These are phyloP conservation scores for Cystoisospora suis DNA, from an alignment of 169 alveolate genomes.

Conservation along the genomic window DNA sequence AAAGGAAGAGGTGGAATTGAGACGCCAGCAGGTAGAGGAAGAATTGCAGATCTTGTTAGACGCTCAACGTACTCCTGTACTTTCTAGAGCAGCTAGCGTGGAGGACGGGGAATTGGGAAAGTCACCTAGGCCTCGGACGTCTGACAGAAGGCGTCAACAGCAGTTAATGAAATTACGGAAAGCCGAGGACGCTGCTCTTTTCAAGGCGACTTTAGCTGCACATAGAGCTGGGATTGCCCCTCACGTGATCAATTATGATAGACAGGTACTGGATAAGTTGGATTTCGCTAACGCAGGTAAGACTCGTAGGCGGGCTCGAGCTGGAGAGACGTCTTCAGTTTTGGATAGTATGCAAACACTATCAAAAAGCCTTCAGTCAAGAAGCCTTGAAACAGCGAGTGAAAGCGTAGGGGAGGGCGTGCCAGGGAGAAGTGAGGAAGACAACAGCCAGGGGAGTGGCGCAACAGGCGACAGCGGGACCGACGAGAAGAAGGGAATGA, in stretches of 20 bases:
- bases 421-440: too few relatives aligned
- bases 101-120: neutral
- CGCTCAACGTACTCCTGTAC: neutral
- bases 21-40: neutral
- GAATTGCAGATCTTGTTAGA: neutral
- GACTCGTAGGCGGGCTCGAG: neutral
- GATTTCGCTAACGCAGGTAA: neutral
- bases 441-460: too few relatives aligned
- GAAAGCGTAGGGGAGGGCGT: too few relatives aligned
- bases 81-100: neutral
- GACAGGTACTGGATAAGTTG: neutral
- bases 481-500: too few relatives aligned
- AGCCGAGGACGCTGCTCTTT: conserved; percentile 13
- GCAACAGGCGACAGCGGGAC: too few relatives aligned
- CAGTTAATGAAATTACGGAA: neutral
- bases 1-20: neutral
- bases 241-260: neutral
- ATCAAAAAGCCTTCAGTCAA: too few relatives aligned
- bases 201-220: neutral
- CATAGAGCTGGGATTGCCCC: conserved; percentile 28
- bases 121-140: neutral
- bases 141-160: neutral
- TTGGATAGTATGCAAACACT: too few relatives aligned
- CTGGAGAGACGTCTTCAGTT: too few relatives aligned
- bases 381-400: too few relatives aligned